phyloP scores from a whole-genome alignment of 352 stramenopile species.

The Globisporangium uncinulatum region DNA sequence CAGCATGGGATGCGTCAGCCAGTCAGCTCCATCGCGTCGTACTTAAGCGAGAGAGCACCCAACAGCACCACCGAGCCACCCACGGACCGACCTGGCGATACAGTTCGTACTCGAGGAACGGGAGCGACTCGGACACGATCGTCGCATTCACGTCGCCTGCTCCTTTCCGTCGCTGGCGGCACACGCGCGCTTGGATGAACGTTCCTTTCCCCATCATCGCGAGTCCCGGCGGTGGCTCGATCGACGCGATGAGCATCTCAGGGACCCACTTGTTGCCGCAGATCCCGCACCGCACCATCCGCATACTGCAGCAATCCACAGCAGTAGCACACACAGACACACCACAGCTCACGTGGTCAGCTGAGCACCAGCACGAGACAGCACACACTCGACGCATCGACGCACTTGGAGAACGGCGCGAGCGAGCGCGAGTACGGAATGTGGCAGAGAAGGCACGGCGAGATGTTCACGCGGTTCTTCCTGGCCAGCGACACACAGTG shows the following conservation, averaged over 20 bases:
- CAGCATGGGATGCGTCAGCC: background rate
- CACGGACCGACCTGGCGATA: constrained; percentile 87
- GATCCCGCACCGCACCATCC: constrained; percentile 94
- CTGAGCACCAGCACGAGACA: background rate
- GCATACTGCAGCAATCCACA: constrained; percentile 69
- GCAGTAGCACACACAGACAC: background rate
- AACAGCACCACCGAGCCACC: too few species aligned
- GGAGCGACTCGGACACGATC: constrained; percentile 94
- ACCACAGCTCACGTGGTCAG: background rate
- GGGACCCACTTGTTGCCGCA: constrained; percentile 98
- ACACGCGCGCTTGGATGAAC: constrained; percentile 96
- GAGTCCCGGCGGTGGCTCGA: constrained; percentile 75
- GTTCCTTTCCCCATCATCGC: constrained; percentile 88
- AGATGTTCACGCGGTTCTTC: constrained; percentile 40
- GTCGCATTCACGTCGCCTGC: constrained; percentile 94
- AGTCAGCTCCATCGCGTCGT: too few species aligned
- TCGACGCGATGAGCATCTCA: constrained; percentile 91
- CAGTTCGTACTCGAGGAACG: constrained; percentile 98
- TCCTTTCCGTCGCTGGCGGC: constrained; percentile 87
- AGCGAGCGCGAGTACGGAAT: constrained; percentile 95
- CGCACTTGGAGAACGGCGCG: constrained; percentile 93
- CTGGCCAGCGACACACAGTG: constrained; percentile 13
- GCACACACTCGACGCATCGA: background rate
- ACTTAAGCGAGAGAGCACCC: background rate
- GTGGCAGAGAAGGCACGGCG: constrained; percentile 93